phyloP scores from a whole-genome alignment of 805 yeast genomes.

The Blastobotrys peoriensis region DNA sequence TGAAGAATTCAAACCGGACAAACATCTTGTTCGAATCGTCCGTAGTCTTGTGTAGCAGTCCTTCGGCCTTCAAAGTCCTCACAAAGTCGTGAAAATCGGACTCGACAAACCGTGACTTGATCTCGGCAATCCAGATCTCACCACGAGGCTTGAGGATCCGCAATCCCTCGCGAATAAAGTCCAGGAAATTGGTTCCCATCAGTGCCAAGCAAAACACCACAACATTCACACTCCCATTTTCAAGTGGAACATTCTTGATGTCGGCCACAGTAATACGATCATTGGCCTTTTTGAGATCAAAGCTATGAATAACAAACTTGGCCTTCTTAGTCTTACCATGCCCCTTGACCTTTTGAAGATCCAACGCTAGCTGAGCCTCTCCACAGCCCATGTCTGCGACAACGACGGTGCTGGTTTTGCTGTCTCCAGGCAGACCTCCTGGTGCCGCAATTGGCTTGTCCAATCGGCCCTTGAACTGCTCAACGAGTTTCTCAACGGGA shows the following conservation, averaged over 20 bases:
- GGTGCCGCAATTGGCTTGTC: conserved; percentile 81
- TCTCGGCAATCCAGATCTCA: conserved; percentile 96
- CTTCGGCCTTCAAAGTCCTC: conserved; percentile 65
- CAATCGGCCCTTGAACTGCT: conserved; percentile 47
- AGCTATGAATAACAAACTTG: conserved; percentile 66
- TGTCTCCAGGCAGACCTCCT: conserved; percentile 74
- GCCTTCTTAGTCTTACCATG: conserved; percentile 31
- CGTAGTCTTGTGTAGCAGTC: conserved; percentile 82
- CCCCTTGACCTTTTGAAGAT: conserved; percentile 42
- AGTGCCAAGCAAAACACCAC: conserved; percentile 92
- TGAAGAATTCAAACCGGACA: conserved; percentile 87
- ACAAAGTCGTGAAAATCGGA: conserved; percentile 56
- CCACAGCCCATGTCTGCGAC: conserved; percentile 99
- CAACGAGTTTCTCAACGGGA: conserved; percentile 87
- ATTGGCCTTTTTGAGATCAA: conserved; percentile 86
- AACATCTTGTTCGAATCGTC: conserved; percentile 90
- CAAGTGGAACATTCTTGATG: conserved; percentile 81
- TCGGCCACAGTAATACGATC: conserved; percentile 95
- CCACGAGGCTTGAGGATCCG: conserved; percentile 86
- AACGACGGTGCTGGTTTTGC: conserved; percentile 52
- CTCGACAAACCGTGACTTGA: conserved; percentile 84
- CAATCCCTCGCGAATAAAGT: conserved; percentile 84
- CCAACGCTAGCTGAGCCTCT: conserved; percentile 80
- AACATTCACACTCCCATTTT: conserved; percentile 69
- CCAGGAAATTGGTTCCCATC: conserved; percentile 96